Base-by-base conservation (phyloP, 805 yeast species). In the Kluyveromyces siamensis region DNA sequence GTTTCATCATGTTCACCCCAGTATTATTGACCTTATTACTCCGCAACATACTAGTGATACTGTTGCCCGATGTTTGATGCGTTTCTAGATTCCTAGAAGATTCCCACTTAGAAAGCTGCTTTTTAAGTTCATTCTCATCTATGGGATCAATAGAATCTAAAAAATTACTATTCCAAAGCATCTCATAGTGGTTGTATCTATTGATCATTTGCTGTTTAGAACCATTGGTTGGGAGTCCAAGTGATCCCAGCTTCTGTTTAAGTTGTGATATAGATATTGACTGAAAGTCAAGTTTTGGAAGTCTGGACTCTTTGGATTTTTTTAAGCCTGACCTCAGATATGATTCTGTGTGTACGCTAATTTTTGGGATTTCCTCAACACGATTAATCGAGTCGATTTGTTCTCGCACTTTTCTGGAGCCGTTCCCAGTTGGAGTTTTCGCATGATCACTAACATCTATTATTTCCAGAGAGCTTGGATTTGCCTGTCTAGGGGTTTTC, bases 151-250 rank as follows among this genome's bases (percentile, higher is more conserved):
- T 68, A 6, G 89, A 76, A 59, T 88, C 96, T 40, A 81, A 54
- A 43, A 61, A 74, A 58, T 88, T 88, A 11, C 96, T 82, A 60
- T 90, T 90, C 80, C 83, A 84, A 10, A 88, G 60, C 33, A 81
- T 78, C 48, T 84, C 79, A 69, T 81, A 90, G 54, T 89, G 91
- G 52, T 79, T 82, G 60, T 85, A 85, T 39, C 98, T 67, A 17
- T 75, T 66, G 51, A 86, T 90, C 55, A 89, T 58, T 53, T 78
- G 82, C 14, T 66, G 67, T 51, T 87, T 71, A 1, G 83, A 65
- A 0, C 97, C 98, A 9, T 61, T 63, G 0, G 79, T 71, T 0
- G 89, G 76, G 7, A 90, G 63, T 13, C 78, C 77, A 19, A 78
- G 61, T 8, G 75, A 71, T 1, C 71, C 46, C 14, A 90, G 67